Conservation (phyloP, 768 basidiomycete species). For the Gloeopeniophorella convolvens region DNA sequence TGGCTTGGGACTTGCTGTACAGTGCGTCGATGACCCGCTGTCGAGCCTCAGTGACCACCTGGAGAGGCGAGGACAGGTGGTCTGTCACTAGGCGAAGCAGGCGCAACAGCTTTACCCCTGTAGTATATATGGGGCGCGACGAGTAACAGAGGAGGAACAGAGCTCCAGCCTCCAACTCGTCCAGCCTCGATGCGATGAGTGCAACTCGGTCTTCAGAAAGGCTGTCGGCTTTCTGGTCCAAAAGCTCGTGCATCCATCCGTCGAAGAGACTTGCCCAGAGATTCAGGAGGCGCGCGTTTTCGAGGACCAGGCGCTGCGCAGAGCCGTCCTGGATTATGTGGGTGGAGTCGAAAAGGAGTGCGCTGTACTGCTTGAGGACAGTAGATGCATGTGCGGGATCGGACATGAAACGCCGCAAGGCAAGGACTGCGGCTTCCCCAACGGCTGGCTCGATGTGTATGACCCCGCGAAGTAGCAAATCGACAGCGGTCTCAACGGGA, state of each 20-base stretch:
- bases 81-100: constrained; percentile 44
- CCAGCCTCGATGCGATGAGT: constrained; percentile 39
- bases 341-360: constrained; percentile 67
- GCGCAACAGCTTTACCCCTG: constrained; percentile 61
- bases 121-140: constrained; percentile 40
- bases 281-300: constrained; percentile 57
- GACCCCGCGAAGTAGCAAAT: constrained; percentile 76
- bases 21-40: constrained; percentile 46
- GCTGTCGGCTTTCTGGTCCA: constrained; percentile 34
- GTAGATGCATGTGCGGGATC: constrained; percentile 47
- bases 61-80: constrained; percentile 34
- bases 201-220: constrained; percentile 37
- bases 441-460: constrained; percentile 78
- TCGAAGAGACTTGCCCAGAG: constrained; percentile 74
- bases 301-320: constrained; percentile 55
- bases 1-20: constrained; percentile 41
- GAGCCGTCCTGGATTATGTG: constrained; percentile 58
- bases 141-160: constrained; percentile 69
- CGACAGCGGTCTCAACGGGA: constrained; percentile 54
- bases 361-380: constrained; percentile 58
- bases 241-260: constrained; percentile 51
- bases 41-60: constrained; percentile 21
- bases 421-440: constrained; percentile 57
- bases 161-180: constrained; percentile 63
- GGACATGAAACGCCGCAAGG: constrained; percentile 67